Evolutionary conservation across 371 early-diverging fungal genomes (phyloP).

Genomic region (Mortierella sp.): DNA sequence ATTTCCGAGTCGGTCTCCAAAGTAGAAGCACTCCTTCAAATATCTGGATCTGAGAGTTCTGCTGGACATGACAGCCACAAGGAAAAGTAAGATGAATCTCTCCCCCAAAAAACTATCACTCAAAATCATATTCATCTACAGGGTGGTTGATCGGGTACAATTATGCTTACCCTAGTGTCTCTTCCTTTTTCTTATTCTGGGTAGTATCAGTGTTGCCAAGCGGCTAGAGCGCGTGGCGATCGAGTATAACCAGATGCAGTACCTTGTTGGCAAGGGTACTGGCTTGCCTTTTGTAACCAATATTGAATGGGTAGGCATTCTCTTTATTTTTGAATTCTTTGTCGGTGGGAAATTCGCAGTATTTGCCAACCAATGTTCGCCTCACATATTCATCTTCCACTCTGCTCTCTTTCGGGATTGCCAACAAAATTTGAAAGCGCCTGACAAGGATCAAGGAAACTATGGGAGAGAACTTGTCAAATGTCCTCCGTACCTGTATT

Average conservation of each 20-base stretch:
- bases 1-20: slow-evolving; percentile 82
- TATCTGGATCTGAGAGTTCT: slow-evolving; percentile 51
- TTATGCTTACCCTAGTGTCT: neutral
- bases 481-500: slow-evolving; percentile 61
- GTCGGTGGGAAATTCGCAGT: too few species aligned
- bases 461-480: slow-evolving; percentile 64
- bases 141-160: neutral
- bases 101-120: neutral
- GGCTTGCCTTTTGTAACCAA: slow-evolving; percentile 76
- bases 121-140: too few species aligned
- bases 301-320: slow-evolving; percentile 74
- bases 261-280: slow-evolving; percentile 75
- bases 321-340: too few species aligned
- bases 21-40: slow-evolving; percentile 76
- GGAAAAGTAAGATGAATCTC: slow-evolving; percentile 23
- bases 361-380: too few species aligned
- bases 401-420: neutral
- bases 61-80: slow-evolving; percentile 43
- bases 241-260: slow-evolving; percentile 88
- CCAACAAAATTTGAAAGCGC: slow-evolving; percentile 55
- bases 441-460: slow-evolving; percentile 81
- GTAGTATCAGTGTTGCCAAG: slow-evolving; percentile 60
- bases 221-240: slow-evolving; percentile 88
- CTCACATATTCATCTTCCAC: neutral
- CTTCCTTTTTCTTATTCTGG: too few species aligned